These are phyloP conservation scores for Eucalyptus fibrosa DNA, from an alignment of 345 rosid genomes.

Conservation along the genomic window DNA sequence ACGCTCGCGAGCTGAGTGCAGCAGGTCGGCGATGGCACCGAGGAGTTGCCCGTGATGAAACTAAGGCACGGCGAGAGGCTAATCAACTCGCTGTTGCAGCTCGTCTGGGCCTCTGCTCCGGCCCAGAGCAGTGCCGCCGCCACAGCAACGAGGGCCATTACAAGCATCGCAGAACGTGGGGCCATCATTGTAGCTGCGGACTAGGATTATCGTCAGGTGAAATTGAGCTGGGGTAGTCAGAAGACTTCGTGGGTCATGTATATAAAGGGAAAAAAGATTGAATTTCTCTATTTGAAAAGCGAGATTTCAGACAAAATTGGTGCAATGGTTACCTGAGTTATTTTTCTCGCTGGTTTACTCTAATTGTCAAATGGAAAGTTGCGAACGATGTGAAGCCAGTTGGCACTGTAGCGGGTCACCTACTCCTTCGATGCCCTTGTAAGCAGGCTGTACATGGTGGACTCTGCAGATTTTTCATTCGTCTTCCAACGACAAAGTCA, in stretches of 20 bases:
- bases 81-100: neutral
- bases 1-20: slow-evolving; percentile 8
- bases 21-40: slow-evolving; percentile 9
- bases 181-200: neutral
- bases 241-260: neutral
- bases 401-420: neutral
- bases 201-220: neutral
- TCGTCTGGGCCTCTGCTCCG: neutral
- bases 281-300: neutral
- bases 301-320: neutral
- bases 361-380: neutral
- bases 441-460: neutral
- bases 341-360: neutral
- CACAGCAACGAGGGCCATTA: neutral
- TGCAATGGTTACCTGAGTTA: neutral
- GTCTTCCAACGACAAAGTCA: neutral
- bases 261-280: neutral
- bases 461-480: neutral
- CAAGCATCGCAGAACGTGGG: neutral
- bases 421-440: neutral
- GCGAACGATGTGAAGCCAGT: neutral
- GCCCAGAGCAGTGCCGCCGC: neutral
- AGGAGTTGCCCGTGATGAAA: slow-evolving; percentile 8
- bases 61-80: slow-evolving; percentile 8
- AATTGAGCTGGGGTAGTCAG: neutral